Evolutionary conservation across 768 basidiomycete genomes (phyloP), one percentile per base, ranked within the genome.

Genomic region (Sporobolomyces pararoseus): DNA sequence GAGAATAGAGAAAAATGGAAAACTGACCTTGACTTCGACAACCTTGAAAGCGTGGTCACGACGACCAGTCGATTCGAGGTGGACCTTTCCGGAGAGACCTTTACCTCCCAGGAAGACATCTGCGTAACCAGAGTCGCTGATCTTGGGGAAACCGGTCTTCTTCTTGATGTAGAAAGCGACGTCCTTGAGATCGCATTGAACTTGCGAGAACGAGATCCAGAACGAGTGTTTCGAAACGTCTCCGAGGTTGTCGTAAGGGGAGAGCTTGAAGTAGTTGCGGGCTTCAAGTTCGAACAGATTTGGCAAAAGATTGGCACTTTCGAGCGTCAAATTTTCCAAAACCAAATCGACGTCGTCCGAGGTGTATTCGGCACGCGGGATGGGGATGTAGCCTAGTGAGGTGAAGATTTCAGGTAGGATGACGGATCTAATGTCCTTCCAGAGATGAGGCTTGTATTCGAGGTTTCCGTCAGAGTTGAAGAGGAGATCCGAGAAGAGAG

Each of bases 101-200:
- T 87, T 81, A 7, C 94, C 94, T 19, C 90, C 89, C 54, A 96
- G 81, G 44, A 91, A 75, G 6, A 94, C 87, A 76, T 95, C 93
- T 9, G 91, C 91, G 23, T 93, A 79, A 51, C 91, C 92, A 9
- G 86, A 86, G 79, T 95, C 92, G 57, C 79, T 83, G 78, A 93
- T 80, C 82, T 87, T 91, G 4, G 77, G 77, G 76, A 76, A 78
- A 16, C 78, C 76, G 12, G 53, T 60, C 76, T 77, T 78, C 76
- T 76, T 73, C 53, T 73, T 75, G 68, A 70, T 65, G 71, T 73
- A 73, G 79, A 98, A 95, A 13, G 89, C 88, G 19, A 96, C 90
- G 75, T 97, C 93, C 21, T 89, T 85, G 85, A 98, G 89, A 74
- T 96, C 92, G 7, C 89, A 89, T 78, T 97, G 93, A 75, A 96